A percentile compares a stretch with the other conserved stretches of the same genome.
phyloP scores from a whole-genome alignment of 257 asterid species.

The Nicotiana tomentosiformis region DNA sequence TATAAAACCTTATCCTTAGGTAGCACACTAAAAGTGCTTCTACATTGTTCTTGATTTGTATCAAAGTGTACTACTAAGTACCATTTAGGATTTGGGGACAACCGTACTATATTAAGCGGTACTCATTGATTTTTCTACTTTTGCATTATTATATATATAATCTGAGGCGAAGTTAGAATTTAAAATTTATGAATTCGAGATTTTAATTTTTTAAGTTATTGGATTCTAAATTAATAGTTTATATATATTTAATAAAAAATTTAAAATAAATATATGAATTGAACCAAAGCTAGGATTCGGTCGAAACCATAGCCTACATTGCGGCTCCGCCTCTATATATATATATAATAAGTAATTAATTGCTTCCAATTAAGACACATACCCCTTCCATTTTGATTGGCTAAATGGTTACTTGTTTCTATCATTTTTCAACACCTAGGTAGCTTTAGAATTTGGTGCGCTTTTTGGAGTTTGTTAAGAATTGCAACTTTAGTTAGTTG shows the following conservation, averaged over 20 bases:
- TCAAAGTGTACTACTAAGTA: not conserved
- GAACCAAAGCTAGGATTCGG: too few species aligned
- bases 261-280: too few species aligned
- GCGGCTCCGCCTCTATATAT: too few species aligned
- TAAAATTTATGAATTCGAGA: rapidly evolving
- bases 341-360: too few species aligned
- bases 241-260: too few species aligned
- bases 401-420: not conserved
- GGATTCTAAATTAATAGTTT: too few species aligned
- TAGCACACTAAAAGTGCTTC: not conserved
- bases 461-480: not conserved
- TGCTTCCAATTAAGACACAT: not conserved
- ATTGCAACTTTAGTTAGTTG: not conserved
- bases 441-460: not conserved
- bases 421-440: not conserved
- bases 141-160: too few species aligned
- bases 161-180: rapidly evolving
- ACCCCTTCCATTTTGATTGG: not conserved
- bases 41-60: not conserved
- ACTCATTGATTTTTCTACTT: not conserved
- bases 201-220: too few species aligned
- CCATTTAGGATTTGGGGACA: not conserved
- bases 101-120: not conserved
- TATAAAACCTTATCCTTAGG: not conserved
- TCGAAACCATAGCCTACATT: rapidly evolving